Conservation (phyloP, 1,139 yeast species). For the Kurtzmaniella quercitrusa region DNA sequence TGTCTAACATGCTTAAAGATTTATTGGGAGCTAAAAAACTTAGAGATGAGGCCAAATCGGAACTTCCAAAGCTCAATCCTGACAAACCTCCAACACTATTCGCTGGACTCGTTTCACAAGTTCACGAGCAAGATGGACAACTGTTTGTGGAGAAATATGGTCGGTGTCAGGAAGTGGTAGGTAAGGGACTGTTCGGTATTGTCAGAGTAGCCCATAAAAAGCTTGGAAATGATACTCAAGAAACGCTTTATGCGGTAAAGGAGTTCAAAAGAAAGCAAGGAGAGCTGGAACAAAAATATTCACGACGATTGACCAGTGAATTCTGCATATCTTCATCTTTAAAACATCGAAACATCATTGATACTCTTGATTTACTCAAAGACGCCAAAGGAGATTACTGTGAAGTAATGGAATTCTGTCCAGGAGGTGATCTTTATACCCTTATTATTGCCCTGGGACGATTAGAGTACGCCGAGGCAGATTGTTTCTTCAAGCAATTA, state of each 20-base stretch:
- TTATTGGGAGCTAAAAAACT: slow-evolving; percentile 76
- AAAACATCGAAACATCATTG: slow-evolving; percentile 57
- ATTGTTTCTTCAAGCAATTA: slow-evolving; percentile 90
- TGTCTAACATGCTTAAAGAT: slow-evolving; percentile 82
- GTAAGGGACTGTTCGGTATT: slow-evolving; percentile 46
- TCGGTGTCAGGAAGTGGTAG: slow-evolving; percentile 47
- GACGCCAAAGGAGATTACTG: slow-evolving; percentile 92
- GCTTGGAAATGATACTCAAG: slow-evolving; percentile 14
- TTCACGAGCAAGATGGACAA: slow-evolving; percentile 34
- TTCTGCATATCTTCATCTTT: slow-evolving; percentile 48
- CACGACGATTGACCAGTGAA: slow-evolving; percentile 41
- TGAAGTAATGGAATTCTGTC: slow-evolving; percentile 95
- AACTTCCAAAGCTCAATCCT: slow-evolving; percentile 63
- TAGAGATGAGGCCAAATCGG: slow-evolving; percentile 76
- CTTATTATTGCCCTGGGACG: slow-evolving; percentile 81
- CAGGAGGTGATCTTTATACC: slow-evolving; percentile 92
- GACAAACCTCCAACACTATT: slow-evolving; percentile 68
- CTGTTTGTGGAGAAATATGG: slow-evolving; percentile 49
- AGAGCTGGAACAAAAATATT: slow-evolving; percentile 43
- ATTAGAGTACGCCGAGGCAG: slow-evolving; percentile 83
- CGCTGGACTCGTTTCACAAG: slow-evolving; percentile 74
- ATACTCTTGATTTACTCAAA: slow-evolving; percentile 79
- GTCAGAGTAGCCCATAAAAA: slow-evolving; percentile 45
- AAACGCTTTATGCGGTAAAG: slow-evolving; percentile 43
- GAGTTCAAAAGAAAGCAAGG: slow-evolving; percentile 41